Base-by-base conservation (phyloP, 257 asterid genomes). In the Pogostemon cablin region DNA sequence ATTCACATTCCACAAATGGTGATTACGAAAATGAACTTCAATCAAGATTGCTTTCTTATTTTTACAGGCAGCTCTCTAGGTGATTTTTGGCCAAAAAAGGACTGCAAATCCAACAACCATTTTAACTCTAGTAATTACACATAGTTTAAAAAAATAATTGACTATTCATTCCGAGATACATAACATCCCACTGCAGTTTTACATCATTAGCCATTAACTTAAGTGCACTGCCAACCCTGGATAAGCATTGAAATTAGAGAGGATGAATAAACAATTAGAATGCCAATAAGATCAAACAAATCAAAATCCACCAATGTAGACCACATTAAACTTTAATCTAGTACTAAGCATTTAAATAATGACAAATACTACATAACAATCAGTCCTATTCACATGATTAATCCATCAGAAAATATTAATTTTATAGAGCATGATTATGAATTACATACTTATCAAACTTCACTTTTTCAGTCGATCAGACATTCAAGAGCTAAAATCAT, bases 401-500 rank as follows among this genome's bases (percentile, higher is more conserved):
- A 55, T 44, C 10, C 5, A 62, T 4, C 10, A 53, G 11, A 50
- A 76, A 47, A 47, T 5, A 65, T 48, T 53, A 73, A n/a, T 55
- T 60, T 47, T 12, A n/a, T 39, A 53, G 50, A 56, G 25, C 52
- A 56, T 6, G 42, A 35, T 35, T 57, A 57, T 56, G 52, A 47
- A 20, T 65, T 50, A 32, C 49, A 55, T 37, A 34, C 58, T 64
- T 48, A 43, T 62, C 60, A 55, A 65, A 59, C 50, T 43, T 62
- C 58, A n/a, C 11, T 65, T 62, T 62, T 46, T 58, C 50, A 64
- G 65, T n/a, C 38, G 40, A 67, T 53, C 47, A 68, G 47, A 52
- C 10, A 63, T 20, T 37, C 3, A 54, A 40, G 42, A 41, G 41
- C 65, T n/a, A 25, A 62, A 5, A 38, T 35, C 48, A 46, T 43